These are phyloP conservation scores for Boletus insuetus DNA, from an alignment of 768 basidiomycete species.

Conservation along the genomic window DNA sequence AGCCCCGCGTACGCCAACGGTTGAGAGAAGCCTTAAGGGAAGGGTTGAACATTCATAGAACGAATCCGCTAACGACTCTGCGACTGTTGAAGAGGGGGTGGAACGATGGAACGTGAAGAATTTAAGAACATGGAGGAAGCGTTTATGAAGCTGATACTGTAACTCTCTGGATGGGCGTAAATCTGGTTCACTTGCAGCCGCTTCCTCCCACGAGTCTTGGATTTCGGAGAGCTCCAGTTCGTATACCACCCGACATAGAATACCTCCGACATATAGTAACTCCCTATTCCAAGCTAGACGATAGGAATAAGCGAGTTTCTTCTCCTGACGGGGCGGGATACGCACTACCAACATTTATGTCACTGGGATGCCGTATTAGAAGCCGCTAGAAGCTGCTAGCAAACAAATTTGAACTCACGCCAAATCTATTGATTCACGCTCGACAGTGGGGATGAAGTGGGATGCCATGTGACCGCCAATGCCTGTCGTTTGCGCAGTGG, in stretches of 20 bases:
- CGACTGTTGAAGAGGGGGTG: conserved; percentile 82
- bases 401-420: neutral
- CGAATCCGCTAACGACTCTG: conserved; percentile 60
- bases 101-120: conserved; percentile 12
- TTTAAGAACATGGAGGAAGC: conserved; percentile 6
- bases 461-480: conserved; percentile 2
- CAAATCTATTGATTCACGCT: conserved; percentile 1
- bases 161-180: neutral
- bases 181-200: neutral
- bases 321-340: neutral
- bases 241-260: conserved; percentile 77
- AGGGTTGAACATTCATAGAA: conserved; percentile 75
- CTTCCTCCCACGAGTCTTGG: conserved; percentile 21
- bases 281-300: conserved; percentile 83
- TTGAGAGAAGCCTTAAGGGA: conserved; percentile 73
- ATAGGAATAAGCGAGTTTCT: neutral
- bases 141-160: neutral
- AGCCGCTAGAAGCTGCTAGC: neutral
- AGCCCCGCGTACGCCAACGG: conserved; percentile 64
- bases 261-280: conserved; percentile 78
- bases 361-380: neutral
- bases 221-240: conserved; percentile 72
- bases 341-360: neutral
- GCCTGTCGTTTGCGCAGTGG: conserved; percentile 2
- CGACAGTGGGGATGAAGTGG: neutral